Evolutionary conservation across 2,329 filamentous ascomycete genomes (phyloP).

Genomic region (Pseudogymnoascus sp.): DNA sequence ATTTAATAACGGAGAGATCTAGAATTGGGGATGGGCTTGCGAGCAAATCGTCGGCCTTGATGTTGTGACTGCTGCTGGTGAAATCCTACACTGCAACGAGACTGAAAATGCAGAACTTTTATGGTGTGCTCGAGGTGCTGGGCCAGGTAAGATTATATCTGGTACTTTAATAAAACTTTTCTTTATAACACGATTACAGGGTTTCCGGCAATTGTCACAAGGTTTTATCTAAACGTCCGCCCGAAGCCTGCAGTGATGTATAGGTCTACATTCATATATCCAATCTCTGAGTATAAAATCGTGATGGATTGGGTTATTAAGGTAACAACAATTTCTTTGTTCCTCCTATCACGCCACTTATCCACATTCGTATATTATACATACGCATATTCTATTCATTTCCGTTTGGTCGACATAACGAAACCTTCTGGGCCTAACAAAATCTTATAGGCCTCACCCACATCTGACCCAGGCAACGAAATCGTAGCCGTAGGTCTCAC

Average conservation of each 20-base stretch:
- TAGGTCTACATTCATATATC: conserved; percentile 38
- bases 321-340: conserved; percentile 22
- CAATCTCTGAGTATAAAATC: conserved; percentile 36
- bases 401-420: not conserved
- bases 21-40: conserved; percentile 51
- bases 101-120: conserved; percentile 41
- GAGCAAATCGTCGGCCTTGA: conserved; percentile 23
- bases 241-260: conserved; percentile 11
- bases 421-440: not conserved
- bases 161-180: not conserved
- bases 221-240: conserved; percentile 34
- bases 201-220: conserved; percentile 46
- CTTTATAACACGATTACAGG: conserved; percentile 27
- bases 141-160: conserved; percentile 14
- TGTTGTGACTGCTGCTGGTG: conserved; percentile 20
- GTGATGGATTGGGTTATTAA: conserved; percentile 43
- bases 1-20: not conserved
- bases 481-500: conserved; percentile 33
- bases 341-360: not conserved
- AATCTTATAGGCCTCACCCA: conserved; percentile 20
- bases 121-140: conserved; percentile 32
- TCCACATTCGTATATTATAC: not conserved
- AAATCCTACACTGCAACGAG: conserved; percentile 32
- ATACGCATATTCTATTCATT: not conserved
- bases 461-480: conserved; percentile 34